Base-by-base conservation (phyloP, 208 protist species). In the Porcisia deanei region DNA sequence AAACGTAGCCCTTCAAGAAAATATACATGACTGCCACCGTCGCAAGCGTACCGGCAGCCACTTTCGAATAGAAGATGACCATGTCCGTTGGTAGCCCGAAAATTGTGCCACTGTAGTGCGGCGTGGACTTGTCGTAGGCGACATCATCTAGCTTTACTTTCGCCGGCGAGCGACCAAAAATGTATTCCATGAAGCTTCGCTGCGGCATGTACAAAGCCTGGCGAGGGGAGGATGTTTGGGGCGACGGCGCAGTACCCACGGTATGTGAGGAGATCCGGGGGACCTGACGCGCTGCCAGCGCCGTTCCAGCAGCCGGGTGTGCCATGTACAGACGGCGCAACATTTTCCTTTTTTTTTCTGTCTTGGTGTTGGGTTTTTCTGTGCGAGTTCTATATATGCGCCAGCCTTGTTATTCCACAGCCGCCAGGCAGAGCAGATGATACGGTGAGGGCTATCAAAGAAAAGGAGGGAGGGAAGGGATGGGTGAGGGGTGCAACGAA, bases 1-100 rank as follows among this genome's bases (percentile, higher is more conserved):
- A 1, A 47, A 82, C 76, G 82, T 96, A 96, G 16, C 93, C 91
- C 69, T 94, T 93, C 64, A 97, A 75, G 79, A 97, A 94, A 8
- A 94, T 65, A 76, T 90, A 90, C 14, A 95, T 43, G 30, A 89
- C 74, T 3, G 79, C 20, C 54, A 93, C 49, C 12, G 82, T 75
- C 25, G 66, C 63, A 10, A 89, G 25, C 0, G 87, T 43, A 30
- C 85, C 72, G 43, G 61, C 82, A 43, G 76, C 77, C 6, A 92
- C 85, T 78, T 97, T 97, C 25, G 78, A 73, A 82, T 97, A 96
- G 81, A 95, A 96, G 43, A 97, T 63, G 22, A 96, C 82, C 66
- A 81, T 87, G 73, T 97, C 93, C 6, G 89, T 85, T 9, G 91
- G 80, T 30, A 95, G 55, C n/a, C 93, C 93, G 65, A 96, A 95